These are phyloP conservation scores for Fusarium sororula DNA, from an alignment of 2,329 filamentous ascomycete species.

Conservation along the genomic window DNA sequence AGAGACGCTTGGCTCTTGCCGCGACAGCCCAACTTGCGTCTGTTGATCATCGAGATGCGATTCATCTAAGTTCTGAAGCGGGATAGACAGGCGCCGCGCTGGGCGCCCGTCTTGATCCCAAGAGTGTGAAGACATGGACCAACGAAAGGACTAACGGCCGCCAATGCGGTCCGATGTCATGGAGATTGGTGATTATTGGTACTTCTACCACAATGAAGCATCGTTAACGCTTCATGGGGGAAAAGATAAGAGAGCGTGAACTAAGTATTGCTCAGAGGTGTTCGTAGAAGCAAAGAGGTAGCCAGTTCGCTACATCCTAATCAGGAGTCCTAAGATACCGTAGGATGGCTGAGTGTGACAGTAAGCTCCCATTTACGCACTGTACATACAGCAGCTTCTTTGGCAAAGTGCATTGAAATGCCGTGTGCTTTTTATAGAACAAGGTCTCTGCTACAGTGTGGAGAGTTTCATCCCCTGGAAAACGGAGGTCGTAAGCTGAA, in stretches of 20 bases:
- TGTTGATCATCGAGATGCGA: conserved; percentile 23
- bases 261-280: conserved; percentile 9
- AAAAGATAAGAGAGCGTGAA: conserved; percentile 9
- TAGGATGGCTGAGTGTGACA: conserved; percentile 24
- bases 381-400: conserved; percentile 23
- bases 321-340: conserved; percentile 34
- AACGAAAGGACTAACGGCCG: conserved; percentile 28
- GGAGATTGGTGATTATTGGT: conserved; percentile 11
- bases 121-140: conserved; percentile 45
- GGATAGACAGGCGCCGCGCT: conserved; percentile 65
- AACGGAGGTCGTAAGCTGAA: conserved; percentile 26
- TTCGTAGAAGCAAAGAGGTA: conserved; percentile 28
- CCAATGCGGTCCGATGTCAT: conserved; percentile 39
- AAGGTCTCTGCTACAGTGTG: conserved; percentile 37
- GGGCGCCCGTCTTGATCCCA: conserved; percentile 41
- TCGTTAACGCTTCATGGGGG: conserved; percentile 18
- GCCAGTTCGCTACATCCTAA: conserved; percentile 20
- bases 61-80: conserved; percentile 68
- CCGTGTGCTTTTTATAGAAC: conserved; percentile 37
- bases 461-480: conserved; percentile 15
- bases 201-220: conserved; percentile 27
- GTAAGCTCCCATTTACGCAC: conserved; percentile 18
- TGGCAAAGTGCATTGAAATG: neutral
- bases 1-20: conserved; percentile 13
- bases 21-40: conserved; percentile 10